A percentile compares a stretch with the other conserved stretches of the same genome.
Evolutionary conservation across 306 rosid species (phyloP).

Genomic region (Sicyos baderoa): DNA sequence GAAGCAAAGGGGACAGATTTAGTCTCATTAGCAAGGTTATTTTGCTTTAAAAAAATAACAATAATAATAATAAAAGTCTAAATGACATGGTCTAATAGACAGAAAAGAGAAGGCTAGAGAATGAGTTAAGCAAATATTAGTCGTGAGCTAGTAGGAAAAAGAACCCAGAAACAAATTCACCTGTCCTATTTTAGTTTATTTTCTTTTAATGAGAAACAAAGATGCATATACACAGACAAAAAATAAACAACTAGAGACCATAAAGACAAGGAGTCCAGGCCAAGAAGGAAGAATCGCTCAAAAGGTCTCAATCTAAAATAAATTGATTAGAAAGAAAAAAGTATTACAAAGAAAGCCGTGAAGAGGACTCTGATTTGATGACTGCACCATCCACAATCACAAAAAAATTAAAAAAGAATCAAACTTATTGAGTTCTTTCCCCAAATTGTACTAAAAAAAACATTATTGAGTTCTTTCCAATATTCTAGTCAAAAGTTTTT

Average conservation of each 20-base stretch:
- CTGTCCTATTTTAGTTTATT: not conserved
- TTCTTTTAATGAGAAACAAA: not conserved
- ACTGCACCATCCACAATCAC: not conserved
- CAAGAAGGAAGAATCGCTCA: not conserved
- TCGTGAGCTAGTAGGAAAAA: not conserved
- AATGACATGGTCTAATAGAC: not conserved
- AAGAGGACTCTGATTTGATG: not conserved
- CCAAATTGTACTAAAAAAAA: too few species aligned
- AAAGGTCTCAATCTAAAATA: not conserved
- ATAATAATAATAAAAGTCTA: not conserved
- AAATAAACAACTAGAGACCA: conserved; percentile 2
- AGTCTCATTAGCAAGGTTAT: not conserved
- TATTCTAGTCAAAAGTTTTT: not conserved
- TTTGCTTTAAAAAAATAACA: not conserved
- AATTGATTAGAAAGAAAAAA: not conserved
- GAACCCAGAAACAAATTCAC: not conserved
- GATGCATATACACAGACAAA: conserved; percentile 2
- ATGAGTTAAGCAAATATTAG: not conserved
- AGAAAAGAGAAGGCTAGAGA: not conserved
- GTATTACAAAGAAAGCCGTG: not conserved
- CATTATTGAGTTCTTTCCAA: not conserved
- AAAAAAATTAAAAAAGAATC: not conserved
- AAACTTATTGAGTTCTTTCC: not conserved
- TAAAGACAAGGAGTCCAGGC: not conserved
- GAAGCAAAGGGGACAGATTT: not conserved